These are phyloP conservation scores for Coniella vitis DNA, from an alignment of 2,329 filamentous ascomycete genomes.

Conservation along the genomic window DNA sequence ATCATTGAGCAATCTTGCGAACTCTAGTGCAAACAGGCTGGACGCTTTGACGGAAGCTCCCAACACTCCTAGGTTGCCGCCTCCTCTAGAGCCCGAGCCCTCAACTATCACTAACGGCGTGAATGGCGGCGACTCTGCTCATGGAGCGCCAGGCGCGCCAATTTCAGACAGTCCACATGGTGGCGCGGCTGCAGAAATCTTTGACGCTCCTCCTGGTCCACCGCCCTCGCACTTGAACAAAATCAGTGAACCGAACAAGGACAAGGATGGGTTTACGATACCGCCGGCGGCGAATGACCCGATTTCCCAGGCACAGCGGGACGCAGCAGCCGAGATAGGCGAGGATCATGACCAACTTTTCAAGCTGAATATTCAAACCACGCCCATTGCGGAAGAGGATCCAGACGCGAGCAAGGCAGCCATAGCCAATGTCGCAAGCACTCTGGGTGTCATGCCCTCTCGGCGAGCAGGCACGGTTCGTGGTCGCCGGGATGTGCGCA, in stretches of 20 bases:
- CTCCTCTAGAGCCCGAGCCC: slow-evolving; percentile 3
- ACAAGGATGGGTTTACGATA: slow-evolving; percentile 72
- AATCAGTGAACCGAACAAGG: slow-evolving; percentile 43
- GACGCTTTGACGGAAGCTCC: slow-evolving; percentile 53
- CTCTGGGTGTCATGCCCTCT: slow-evolving; percentile 59
- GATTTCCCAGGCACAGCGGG: slow-evolving; percentile 66
- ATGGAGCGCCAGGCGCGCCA: slow-evolving; percentile 12
- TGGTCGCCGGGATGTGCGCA: slow-evolving; percentile 84
- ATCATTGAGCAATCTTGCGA: slow-evolving; percentile 53
- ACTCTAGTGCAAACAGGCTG: slow-evolving; percentile 42
- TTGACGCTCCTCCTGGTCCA: slow-evolving; percentile 45
- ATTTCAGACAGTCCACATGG: slow-evolving; percentile 40
- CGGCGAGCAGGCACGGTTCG: slow-evolving; percentile 71
- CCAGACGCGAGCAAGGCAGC: slow-evolving; percentile 67
- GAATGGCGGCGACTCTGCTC: slow-evolving; percentile 20
- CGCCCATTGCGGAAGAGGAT: slow-evolving; percentile 72
- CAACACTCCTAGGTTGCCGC: slow-evolving; percentile 29
- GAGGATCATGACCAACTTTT: slow-evolving; percentile 62
- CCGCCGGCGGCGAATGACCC: slow-evolving; percentile 56
- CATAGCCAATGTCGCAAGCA: slow-evolving; percentile 67
- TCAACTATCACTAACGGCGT: slow-evolving; percentile 10
- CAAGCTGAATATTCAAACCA: slow-evolving; percentile 73
- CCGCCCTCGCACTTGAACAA: slow-evolving; percentile 39
- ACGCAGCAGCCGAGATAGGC: slow-evolving; percentile 44
- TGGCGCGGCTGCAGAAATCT: slow-evolving; percentile 37